Conservation (phyloP, 495 filamentous ascomycete species). For the Xylaria scruposa region DNA sequence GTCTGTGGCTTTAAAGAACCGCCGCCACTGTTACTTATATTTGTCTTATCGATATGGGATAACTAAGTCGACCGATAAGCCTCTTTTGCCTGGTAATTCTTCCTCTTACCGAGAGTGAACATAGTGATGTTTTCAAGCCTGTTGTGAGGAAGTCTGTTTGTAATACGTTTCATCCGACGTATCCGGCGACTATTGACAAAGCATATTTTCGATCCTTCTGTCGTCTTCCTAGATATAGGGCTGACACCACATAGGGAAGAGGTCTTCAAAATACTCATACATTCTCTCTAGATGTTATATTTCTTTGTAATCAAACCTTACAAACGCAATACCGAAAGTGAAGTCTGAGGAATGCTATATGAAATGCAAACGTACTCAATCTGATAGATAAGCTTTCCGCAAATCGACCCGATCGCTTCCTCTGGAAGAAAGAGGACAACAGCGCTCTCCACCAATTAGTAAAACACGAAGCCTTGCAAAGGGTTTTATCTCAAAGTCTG, state of each 20-base stretch:
- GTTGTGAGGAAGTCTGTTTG: neutral
- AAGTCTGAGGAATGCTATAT: neutral
- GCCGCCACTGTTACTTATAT: neutral
- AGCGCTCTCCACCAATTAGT: neutral
- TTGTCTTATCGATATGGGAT: neutral
- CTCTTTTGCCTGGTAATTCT: too few species aligned
- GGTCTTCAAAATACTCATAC: neutral
- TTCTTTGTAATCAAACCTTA: neutral
- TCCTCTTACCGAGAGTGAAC: neutral
- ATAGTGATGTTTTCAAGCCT: neutral
- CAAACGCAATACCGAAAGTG: neutral
- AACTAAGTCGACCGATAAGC: too few species aligned
- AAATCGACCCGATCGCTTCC: neutral
- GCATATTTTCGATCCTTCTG: neutral
- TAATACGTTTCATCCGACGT: neutral
- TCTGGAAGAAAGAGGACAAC: too few species aligned
- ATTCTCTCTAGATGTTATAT: neutral
- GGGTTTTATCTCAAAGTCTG: neutral
- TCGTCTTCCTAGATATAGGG: neutral
- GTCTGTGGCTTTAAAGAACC: conserved; percentile 1
- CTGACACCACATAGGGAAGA: neutral
- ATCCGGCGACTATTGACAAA: neutral
- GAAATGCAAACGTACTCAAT: neutral
- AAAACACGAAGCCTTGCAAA: neutral
- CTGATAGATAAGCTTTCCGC: neutral